Evolutionary conservation across 2,329 filamentous ascomycete genomes (phyloP).

Genomic region (Hymenoscyphus repandus): DNA sequence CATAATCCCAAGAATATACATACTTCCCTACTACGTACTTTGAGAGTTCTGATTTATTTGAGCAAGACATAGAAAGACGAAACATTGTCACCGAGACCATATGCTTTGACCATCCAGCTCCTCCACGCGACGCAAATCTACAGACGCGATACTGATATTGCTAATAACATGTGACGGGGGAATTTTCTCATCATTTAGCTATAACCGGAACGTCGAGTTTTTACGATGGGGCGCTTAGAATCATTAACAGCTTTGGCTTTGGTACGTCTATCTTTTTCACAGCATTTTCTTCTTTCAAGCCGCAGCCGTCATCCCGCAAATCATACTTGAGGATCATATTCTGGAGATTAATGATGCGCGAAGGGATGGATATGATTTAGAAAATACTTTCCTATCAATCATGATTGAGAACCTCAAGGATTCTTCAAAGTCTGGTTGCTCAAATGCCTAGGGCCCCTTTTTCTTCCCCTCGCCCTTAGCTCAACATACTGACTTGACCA

Average conservation of each 20-base stretch:
- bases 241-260: slow-evolving; percentile 22
- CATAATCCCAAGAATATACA: no score
- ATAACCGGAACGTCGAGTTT: not conserved
- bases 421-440: not conserved
- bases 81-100: no score
- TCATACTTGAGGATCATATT: not conserved
- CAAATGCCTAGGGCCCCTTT: not conserved
- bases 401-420: not conserved
- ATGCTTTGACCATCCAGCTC: no score
- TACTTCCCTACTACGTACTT: no score
- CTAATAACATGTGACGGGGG: no score
- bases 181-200: not conserved
- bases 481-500: not conserved
- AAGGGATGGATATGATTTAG: no score
- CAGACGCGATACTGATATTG: no score
- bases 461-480: not conserved
- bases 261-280: slow-evolving; percentile 11
- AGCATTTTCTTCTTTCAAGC: not conserved
- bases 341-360: no score
- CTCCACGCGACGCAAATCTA: no score
- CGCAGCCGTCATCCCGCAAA: no score
- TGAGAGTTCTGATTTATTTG: no score
- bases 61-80: no score
- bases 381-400: not conserved
- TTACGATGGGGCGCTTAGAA: slow-evolving; percentile 21